A percentile compares a stretch with the other conserved stretches of the same genome.
These are phyloP conservation scores for Leccinum incarnatum DNA, from an alignment of 768 basidiomycete genomes.

Conservation along the genomic window DNA sequence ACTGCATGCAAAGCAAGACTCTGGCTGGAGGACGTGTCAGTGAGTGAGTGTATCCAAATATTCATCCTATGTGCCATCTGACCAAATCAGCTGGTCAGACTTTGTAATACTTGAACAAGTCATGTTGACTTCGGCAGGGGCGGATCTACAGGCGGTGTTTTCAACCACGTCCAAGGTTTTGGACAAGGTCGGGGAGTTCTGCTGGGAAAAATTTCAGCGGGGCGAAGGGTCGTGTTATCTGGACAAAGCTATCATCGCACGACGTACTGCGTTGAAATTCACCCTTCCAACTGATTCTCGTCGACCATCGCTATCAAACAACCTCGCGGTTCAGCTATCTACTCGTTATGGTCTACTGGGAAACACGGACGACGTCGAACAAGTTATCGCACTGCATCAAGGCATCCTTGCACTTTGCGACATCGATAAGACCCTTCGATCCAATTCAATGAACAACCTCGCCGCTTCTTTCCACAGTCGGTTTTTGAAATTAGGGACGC, in stretches of 20 bases:
- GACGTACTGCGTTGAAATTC: conserved; percentile 1
- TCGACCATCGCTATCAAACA: background rate
- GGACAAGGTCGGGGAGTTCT: background rate
- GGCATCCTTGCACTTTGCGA: background rate
- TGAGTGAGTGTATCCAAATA: background rate
- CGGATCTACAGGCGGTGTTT: background rate
- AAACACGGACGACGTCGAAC: background rate
- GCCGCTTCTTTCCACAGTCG: background rate
- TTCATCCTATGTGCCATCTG: background rate
- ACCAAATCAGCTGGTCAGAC: background rate
- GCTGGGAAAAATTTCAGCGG: background rate
- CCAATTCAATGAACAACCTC: background rate
- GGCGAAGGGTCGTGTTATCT: conserved; percentile 7
- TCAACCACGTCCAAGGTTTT: background rate
- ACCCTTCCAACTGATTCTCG: background rate
- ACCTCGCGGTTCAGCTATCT: background rate
- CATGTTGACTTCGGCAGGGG: background rate
- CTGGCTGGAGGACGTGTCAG: background rate
- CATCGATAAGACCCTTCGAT: background rate
- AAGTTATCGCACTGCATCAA: background rate
- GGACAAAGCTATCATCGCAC: conserved; percentile 20
- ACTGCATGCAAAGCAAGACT: background rate
- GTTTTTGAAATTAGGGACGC: background rate
- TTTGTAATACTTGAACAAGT: background rate
- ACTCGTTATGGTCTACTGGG: background rate